These are phyloP conservation scores for Phytopythium montanum DNA, from an alignment of 352 stramenopile genomes.

Conservation along the genomic window DNA sequence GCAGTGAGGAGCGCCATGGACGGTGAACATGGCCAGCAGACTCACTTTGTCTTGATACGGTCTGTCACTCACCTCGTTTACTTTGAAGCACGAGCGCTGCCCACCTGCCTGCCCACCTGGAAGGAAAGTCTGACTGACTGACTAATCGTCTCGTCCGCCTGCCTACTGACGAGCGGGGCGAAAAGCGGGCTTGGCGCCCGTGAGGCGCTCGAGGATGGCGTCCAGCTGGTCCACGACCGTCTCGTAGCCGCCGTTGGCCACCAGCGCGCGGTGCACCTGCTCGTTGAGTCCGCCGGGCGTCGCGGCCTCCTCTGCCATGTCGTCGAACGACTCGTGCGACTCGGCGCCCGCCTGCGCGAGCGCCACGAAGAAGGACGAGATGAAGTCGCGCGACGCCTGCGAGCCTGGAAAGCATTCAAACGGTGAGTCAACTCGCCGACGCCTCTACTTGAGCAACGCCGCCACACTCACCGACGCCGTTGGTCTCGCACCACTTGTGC, in stretches of 20 bases:
- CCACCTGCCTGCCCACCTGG: too few relatives aligned
- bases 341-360: constrained; percentile 68
- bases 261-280: constrained; percentile 73
- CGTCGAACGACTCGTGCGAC: constrained; percentile 70
- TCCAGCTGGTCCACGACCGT: constrained; percentile 80
- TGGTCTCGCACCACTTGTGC: constrained; percentile 84
- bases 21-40: background rate
- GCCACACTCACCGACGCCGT: constrained; percentile 69
- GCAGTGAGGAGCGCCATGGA: background rate
- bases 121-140: too few relatives aligned
- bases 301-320: constrained; percentile 82
- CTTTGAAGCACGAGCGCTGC: too few relatives aligned
- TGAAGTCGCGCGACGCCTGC: constrained; percentile 69
- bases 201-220: constrained; percentile 79
- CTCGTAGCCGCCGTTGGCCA: constrained; percentile 68
- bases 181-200: constrained; percentile 53
- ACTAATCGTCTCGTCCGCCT: too few relatives aligned
- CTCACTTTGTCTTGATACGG: background rate
- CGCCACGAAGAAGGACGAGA: constrained; percentile 82
- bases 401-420: constrained; percentile 33
- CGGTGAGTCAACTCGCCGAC: too few relatives aligned
- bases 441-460: too few relatives aligned
- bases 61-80: background rate
- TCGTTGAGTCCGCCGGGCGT: constrained; percentile 82
- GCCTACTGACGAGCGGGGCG: constrained; percentile 42